Conservation (phyloP, 768 basidiomycete genomes). For the Mycena kentingensis region DNA sequence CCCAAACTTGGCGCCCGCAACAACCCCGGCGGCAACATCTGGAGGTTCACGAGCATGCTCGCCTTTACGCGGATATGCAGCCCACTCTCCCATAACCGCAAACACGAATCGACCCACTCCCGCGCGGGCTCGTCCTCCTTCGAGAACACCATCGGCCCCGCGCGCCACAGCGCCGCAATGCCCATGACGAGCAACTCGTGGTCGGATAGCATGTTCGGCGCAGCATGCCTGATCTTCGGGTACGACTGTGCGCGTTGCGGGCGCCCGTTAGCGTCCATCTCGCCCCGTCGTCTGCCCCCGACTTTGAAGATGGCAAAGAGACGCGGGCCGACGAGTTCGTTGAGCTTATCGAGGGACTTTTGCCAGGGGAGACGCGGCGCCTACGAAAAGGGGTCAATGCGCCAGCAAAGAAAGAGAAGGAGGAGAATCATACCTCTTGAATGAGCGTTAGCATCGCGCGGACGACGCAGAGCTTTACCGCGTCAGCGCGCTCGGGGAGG, state of each 20-base stretch:
- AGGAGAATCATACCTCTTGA: constrained; percentile 59
- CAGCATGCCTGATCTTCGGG: constrained; percentile 62
- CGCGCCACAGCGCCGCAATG: constrained; percentile 70
- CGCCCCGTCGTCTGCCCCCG: constrained; percentile 54
- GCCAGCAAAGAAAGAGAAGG: not conserved
- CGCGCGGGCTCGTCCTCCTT: constrained; percentile 44
- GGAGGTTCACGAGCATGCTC: constrained; percentile 53
- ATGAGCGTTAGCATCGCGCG: constrained; percentile 70
- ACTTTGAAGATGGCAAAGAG: constrained; percentile 62
- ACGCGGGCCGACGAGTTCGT: constrained; percentile 46
- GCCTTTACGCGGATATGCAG: constrained; percentile 68
- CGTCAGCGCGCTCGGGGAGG: constrained; percentile 77
- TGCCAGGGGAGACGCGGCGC: constrained; percentile 59
- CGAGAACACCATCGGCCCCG: constrained; percentile 55
- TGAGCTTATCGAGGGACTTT: constrained; percentile 50
- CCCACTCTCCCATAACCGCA: constrained; percentile 63
- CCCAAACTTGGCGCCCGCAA: constrained; percentile 46
- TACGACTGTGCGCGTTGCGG: constrained; percentile 53
- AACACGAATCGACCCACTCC: constrained; percentile 48
- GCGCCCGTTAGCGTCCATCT: constrained; percentile 60
- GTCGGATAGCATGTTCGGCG: constrained; percentile 60
- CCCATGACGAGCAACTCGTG: constrained; percentile 70
- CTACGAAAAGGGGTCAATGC: constrained; percentile 33
- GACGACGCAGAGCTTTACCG: constrained; percentile 76
- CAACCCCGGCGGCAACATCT: constrained; percentile 44